Percentiles rank a stretch among this genome's conserved stretches.
Evolutionary conservation across 805 yeast species (phyloP).

Genomic region (Priceomyces melissophilus): DNA sequence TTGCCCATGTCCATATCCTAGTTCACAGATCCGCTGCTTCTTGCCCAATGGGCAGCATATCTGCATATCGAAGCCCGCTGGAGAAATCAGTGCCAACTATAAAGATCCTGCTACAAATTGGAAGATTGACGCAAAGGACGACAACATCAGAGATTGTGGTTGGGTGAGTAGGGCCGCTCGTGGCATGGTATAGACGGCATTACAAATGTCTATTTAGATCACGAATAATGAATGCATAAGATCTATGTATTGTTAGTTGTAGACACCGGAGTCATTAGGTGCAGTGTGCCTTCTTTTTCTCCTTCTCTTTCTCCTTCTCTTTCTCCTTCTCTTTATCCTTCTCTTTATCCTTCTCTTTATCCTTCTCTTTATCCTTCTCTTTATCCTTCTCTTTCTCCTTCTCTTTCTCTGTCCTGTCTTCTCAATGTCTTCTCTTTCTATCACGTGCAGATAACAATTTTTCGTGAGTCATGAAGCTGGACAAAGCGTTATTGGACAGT

Average conservation of each 20-base stretch:
- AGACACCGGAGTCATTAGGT: too few relatives aligned
- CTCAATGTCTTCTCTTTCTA: background rate
- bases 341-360: too few relatives aligned
- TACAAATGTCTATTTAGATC: too few relatives aligned
- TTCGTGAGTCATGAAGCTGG: conserved; percentile 2
- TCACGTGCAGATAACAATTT: conserved; percentile 3
- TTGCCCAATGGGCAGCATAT: conserved; percentile 68
- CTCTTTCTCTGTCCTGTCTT: too few relatives aligned
- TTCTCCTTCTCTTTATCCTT: too few relatives aligned
- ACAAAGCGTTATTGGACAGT: background rate
- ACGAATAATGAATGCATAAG: too few relatives aligned
- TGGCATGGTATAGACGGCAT: conserved; percentile 40
- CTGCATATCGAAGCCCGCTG: conserved; percentile 82
- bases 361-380: too few relatives aligned
- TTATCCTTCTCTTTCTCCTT: too few relatives aligned
- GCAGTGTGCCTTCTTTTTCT: too few relatives aligned
- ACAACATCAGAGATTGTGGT: conserved; percentile 68
- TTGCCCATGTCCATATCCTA: conserved; percentile 91
- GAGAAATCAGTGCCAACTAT: conserved; percentile 28
- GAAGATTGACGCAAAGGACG: conserved; percentile 49
- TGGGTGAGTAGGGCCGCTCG: conserved; percentile 76
- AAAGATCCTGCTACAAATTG: conserved; percentile 42
- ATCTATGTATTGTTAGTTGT: too few relatives aligned
- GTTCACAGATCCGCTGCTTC: conserved; percentile 76
- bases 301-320: too few relatives aligned